phyloP scores from a whole-genome alignment of 139 green algal species.

The Micractinium conductrix region DNA sequence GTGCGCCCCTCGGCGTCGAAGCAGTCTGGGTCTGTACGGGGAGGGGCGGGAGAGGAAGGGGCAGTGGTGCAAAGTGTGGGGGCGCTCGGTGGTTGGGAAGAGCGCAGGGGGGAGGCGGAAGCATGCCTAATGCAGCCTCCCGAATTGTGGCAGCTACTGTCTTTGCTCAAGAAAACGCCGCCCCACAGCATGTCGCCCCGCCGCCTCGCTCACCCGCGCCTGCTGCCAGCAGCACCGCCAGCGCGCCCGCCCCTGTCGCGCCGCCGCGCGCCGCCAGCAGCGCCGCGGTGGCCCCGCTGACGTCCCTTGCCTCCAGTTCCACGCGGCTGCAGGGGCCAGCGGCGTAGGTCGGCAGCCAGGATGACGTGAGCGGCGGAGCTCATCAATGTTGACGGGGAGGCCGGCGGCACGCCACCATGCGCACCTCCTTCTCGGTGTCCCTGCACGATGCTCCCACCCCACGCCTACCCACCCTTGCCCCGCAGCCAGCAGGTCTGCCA shows the following conservation, averaged over 20 bases:
- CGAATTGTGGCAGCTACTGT: not conserved
- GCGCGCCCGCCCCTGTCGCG: not conserved
- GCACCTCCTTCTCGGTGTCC: too few species aligned
- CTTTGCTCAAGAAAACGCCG: not conserved
- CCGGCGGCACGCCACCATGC: too few species aligned
- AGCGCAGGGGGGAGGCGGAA: too few species aligned
- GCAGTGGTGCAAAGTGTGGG: not conserved
- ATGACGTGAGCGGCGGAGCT: too few species aligned
- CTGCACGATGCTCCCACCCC: too few species aligned
- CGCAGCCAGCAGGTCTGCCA: conserved; percentile 4
- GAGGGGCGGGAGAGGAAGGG: not conserved
- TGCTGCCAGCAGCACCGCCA: conserved; percentile 3
- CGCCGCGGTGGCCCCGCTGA: not conserved
- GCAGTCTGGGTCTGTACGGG: not conserved
- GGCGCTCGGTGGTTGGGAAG: too few species aligned
- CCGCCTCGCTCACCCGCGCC: conserved; percentile 5
- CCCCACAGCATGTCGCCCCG: not conserved
- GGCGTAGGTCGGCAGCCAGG: too few species aligned
- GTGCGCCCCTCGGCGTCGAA: not conserved
- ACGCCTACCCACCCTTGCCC: too few species aligned
- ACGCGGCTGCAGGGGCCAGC: too few species aligned
- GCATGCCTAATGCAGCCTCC: not conserved
- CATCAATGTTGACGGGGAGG: too few species aligned
- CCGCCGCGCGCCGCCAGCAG: not conserved
- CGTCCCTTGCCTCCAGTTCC: conserved; percentile 5